Base-by-base conservation (phyloP, 2,329 filamentous ascomycete species). In the Microascus cirrosus region DNA sequence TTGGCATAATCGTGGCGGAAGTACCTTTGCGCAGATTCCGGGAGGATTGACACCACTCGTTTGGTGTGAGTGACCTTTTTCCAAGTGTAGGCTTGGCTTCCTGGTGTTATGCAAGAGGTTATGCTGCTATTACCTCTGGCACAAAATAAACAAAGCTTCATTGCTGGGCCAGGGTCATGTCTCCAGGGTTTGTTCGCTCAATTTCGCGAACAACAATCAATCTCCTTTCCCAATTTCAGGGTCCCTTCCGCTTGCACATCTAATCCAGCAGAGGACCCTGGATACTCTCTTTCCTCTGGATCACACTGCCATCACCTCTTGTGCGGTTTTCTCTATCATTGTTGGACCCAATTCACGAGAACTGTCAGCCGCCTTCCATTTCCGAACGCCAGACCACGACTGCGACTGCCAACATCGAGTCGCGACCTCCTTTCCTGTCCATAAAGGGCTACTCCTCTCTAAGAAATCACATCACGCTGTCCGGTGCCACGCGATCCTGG, bases 121-220 rank as follows among this genome's bases (percentile, higher is more conserved):
- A 51, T 50, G 54, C 54, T 32, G 28, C 28, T 8, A 32, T 32
- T 45, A 24, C 12, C 22, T n/a, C 25, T 35, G 50, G 55, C 55
- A 56, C 55, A 56, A 56, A 56, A 56, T 50, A 56, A 56, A 56
- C 55, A 56, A 56, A 56, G n/a, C 45, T 24, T 50, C 45, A 50
- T 24, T 24, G 20, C 22, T 32, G 28, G 28, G 28, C 28, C 28
- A 32, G 28, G 28, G 28, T 11, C 45, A 50, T 3, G 20, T 48
- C 45, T n/a, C 18, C n/a, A 50, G 45, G 45, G 45, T 50, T 20
- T 12, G 22, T 22, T n/a, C 42, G 8, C 20, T 48, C 42, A 48
- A 22, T 24, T 50, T 24, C 20, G 20, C 8, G 20, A 24, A 50
- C 53, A 54, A 48, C 55, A 54, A 54, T 36, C 55, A 54, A 54